Evolutionary conservation across 1,284 basidiomycete genomes (phyloP), one percentile per base, ranked within the genome.

Genomic region (Tetrapyrgos nigripes): DNA sequence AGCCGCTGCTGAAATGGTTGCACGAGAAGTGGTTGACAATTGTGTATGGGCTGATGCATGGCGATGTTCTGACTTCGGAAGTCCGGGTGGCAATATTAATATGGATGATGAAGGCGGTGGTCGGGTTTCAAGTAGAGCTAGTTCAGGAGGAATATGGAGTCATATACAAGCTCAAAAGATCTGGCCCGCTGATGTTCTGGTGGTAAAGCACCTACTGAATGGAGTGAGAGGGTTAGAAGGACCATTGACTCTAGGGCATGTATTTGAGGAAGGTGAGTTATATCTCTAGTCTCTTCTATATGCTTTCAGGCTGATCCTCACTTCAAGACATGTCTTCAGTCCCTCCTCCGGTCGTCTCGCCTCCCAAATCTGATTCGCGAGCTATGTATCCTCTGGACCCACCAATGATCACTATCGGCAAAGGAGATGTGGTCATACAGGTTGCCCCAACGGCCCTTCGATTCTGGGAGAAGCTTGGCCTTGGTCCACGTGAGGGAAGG

Each of bases 391-490:
- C 74, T 2, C 68, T 89, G 58, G 81, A 85, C 21, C 66, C 82
- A 14, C 89, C 89, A 0, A 76, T 83, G 74, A 70, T 92, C 10
- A 76, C 84, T 0, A 78, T 90, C 24, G 85, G 81, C 2, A 92
- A 91, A 68, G 82, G 82, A 2, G 83, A 86, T 48, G 77, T 80
- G 3, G 70, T 92, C 23, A 76, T 93, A 11, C 84, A 91, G 43
- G 69, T 92, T 11, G 71, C 85, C 17, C 85, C 91, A 3, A 70
- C 88, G 1, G 87, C 91, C 0, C 67, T 94, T 19, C 79, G 86
- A 2, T 94, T 93, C 69, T 94, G 93, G 92, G 86, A 90, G 61
- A 93, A 92, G 68, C 79, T 94, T 28, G 91, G 89, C 0, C 70
- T 95, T 51, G 79, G 81, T 27, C 93, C 93, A 0, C 79, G 84